Evolutionary conservation across 768 basidiomycete species (phyloP), one percentile per base, ranked within the genome.

Genomic region (Mycena amicta): DNA sequence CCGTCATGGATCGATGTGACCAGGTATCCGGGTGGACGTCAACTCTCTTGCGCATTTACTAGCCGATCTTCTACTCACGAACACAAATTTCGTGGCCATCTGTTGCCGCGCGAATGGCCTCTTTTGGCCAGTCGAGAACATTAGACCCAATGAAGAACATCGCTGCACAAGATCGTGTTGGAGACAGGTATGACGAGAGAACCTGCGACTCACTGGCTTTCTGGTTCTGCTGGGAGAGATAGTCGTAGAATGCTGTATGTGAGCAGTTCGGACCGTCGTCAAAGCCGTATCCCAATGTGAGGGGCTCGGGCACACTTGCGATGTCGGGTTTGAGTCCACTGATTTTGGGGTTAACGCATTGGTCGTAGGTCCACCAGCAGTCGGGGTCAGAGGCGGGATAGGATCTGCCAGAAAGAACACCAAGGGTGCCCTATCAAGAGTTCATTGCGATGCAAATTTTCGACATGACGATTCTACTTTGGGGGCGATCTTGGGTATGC

Each of bases 201-300:
- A 26, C 28, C 1, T 22, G 16, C 23, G 43, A 79, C 84, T 66
- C 53, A 82, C 82, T 84, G 11, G 86, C 85, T 79, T 80, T 84
- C 72, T 87, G 86, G 29, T 84, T 76, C 61, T 85, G 74, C 12
- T 73, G 67, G 4, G 61, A 49, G 23, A 87, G 74, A 60, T 70
- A 87, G 60, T 85, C 77, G 39, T 87, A 87, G 57, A 87, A 87
- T 2, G 74, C 77, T 50, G 86, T 87, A 60, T 87, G 86, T 3
- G 83, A 80, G 64, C 85, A 87, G 62, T 85, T 86, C 1, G 86
- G 86, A 1, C 86, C 86, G 57, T 87, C 85, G 60, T 87, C 86
- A 54, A 87, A 87, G 4, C 78, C 83, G 49, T 81, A 86, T 2
- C 83, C 86, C 15, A 85, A 70, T 2, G 84, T 83, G 18, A 71